phyloP scores from a whole-genome alignment of 176 grass and related monocot species.

The Zizania latifolia region DNA sequence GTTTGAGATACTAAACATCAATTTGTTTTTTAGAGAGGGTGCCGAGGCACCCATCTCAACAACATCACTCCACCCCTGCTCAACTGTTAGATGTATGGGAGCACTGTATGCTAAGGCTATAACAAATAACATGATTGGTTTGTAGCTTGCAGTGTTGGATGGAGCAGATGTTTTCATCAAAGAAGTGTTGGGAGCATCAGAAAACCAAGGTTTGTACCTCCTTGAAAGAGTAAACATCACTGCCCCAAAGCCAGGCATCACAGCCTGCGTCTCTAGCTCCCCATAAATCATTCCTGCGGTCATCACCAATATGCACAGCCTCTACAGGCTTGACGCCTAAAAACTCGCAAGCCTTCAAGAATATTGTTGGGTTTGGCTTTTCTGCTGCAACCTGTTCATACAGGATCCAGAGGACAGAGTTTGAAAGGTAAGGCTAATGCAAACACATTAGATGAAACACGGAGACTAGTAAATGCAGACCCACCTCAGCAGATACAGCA shows the following conservation, averaged over 20 bases:
- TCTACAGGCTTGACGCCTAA: constrained; percentile 83
- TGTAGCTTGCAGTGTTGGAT: neutral
- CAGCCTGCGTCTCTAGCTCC: constrained; percentile 96
- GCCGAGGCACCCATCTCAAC: no score
- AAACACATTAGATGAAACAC: no score
- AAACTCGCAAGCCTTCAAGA: constrained; percentile 84
- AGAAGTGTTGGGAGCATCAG: no score
- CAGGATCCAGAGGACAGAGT: neutral
- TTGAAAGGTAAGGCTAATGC: no score
- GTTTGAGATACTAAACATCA: no score
- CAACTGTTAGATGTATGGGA: no score
- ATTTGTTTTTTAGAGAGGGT: no score
- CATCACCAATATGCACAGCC: constrained; percentile 90
- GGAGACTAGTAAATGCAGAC: constrained; percentile 30
- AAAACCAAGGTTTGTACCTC: constrained; percentile 53
- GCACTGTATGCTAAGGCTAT: neutral
- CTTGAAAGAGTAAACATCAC: constrained; percentile 90
- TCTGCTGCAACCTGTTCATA: constrained; percentile 68
- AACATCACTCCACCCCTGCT: no score
- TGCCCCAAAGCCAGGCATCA: constrained; percentile 95
- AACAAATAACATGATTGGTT: neutral
- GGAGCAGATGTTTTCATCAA: no score
- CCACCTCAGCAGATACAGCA: constrained; percentile 84
- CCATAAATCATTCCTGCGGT: constrained; percentile 92
- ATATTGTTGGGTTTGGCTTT: constrained; percentile 97